A percentile compares a stretch with the other conserved stretches of the same genome.
phyloP scores from a whole-genome alignment of 306 rosid species.

The Mimosa pudica region DNA sequence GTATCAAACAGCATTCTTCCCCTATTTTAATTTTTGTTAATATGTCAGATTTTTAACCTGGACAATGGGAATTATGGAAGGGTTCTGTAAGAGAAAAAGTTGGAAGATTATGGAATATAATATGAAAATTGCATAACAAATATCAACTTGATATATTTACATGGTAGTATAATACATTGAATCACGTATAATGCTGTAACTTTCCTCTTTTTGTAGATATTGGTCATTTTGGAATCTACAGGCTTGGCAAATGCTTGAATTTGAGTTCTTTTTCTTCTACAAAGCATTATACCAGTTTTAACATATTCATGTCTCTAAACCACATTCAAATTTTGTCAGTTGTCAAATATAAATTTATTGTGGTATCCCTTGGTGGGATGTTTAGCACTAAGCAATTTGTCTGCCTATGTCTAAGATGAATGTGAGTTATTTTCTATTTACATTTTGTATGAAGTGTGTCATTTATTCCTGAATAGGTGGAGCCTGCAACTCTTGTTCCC shows the following conservation, averaged over 20 bases:
- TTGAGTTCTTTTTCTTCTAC: not conserved
- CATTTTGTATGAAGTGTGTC: constrained; percentile 26
- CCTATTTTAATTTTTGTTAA: not conserved
- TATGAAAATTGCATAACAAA: not conserved
- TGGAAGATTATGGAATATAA: not conserved
- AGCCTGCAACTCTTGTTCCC: constrained; percentile 91
- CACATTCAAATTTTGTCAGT: not conserved
- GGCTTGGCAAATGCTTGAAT: not conserved
- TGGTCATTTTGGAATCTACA: not conserved
- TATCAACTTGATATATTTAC: not conserved
- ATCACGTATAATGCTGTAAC: not conserved
- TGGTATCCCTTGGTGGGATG: not conserved
- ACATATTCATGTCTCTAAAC: not conserved
- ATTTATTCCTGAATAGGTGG: constrained; percentile 61
- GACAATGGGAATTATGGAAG: not conserved
- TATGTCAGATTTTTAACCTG: not conserved
- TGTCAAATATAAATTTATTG: constrained; percentile 10
- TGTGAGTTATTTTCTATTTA: constrained; percentile 25
- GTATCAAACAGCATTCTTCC: no score
- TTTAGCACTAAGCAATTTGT: constrained; percentile 2
- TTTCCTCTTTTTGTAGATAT: not conserved
- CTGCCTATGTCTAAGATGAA: not conserved
- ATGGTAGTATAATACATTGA: not conserved
- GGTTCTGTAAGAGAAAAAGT: not conserved
- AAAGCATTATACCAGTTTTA: not conserved